Conservation (phyloP, 208 protist species). For the Wallacemonas sp. region DNA sequence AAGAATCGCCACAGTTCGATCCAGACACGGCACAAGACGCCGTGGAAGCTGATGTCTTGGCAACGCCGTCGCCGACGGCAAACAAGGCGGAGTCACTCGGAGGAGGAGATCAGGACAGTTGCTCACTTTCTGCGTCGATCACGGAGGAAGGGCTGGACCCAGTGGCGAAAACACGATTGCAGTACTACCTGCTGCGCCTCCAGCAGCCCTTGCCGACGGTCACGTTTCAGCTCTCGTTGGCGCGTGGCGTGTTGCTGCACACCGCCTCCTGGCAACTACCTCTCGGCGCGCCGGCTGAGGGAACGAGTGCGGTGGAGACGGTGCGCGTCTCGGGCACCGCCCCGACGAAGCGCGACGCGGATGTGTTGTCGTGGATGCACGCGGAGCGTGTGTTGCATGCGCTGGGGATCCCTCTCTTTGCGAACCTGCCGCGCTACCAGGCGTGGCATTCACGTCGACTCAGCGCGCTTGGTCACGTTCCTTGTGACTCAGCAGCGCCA, state of each 20-base stretch:
- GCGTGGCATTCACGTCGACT: slow-evolving; percentile 60
- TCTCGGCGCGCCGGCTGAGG: slow-evolving; percentile 15
- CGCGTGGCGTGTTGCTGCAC: slow-evolving; percentile 41
- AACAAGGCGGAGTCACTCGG: no score
- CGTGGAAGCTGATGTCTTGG: no score
- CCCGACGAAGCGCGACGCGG: slow-evolving; percentile 77
- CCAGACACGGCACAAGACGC: no score
- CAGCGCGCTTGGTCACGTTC: slow-evolving; percentile 23
- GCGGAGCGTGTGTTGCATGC: slow-evolving; percentile 79
- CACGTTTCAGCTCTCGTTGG: slow-evolving; percentile 9
- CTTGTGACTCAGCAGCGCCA: neutral
- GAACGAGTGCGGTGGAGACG: neutral
- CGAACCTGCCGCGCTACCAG: slow-evolving; percentile 80
- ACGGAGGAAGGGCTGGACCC: slow-evolving; percentile 56
- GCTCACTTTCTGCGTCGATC: no score
- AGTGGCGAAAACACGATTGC: slow-evolving; percentile 60
- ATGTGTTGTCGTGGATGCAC: slow-evolving; percentile 89
- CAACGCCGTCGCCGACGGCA: no score
- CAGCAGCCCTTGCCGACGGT: neutral
- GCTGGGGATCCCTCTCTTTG: slow-evolving; percentile 72
- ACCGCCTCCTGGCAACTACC: slow-evolving; percentile 41
- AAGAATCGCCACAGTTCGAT: neutral
- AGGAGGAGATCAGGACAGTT: no score
- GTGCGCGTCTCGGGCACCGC: slow-evolving; percentile 45
- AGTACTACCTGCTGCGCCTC: slow-evolving; percentile 81